Base-by-base conservation (phyloP, 1,284 basidiomycete species). In the Tilletiopsis washingtonensis region DNA sequence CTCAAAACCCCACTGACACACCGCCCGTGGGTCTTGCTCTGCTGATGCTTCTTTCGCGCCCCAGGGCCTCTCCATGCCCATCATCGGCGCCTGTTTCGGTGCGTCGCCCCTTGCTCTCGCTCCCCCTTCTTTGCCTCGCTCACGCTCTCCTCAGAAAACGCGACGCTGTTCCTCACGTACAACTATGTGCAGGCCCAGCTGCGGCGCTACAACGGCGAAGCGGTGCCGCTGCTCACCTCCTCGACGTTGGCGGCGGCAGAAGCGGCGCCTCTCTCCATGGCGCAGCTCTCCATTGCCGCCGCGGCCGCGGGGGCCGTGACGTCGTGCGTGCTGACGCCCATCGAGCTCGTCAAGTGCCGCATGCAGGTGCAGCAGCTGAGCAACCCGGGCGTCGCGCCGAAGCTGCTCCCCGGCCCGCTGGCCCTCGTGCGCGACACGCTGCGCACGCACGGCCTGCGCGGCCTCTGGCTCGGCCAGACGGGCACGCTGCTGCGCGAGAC, bases 301-400 rank as follows among this genome's bases (percentile, higher is more conserved):
- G 86, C 82, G 1, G 84, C 84, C 21, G 86, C 88, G 4, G 89
- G 88, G n/a, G 79, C 83, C 2, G 78, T 84, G 25, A 84, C 88
- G 1, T 87, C 84, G 60, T 85, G 90, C 70, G 79, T 91, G 49
- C 75, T 91, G 82, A 91, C 88, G 1, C 90, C 88, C 1, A 84
- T 91, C 57, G 89, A 93, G 74, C 82, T 90, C 50, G 81, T 93
- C 62, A 93, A 93, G 77, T 91, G 88, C 75, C 85, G 88, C 69
- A 91, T 91, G 88, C 93, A 93, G 77, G 88, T 91, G 3, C 88
- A 91, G 74, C n/a, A n/a, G n/a, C n/a, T n/a, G n/a, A n/a, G n/a
- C n/a, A 86, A 89, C 81, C 79, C 88, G 36, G 76, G 79, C 39
- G 61, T 77, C 73, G 15, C 14, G 24, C n/a, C n/a, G n/a, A n/a